phyloP scores from a whole-genome alignment of 257 asterid genomes.

The Rhazya stricta region DNA sequence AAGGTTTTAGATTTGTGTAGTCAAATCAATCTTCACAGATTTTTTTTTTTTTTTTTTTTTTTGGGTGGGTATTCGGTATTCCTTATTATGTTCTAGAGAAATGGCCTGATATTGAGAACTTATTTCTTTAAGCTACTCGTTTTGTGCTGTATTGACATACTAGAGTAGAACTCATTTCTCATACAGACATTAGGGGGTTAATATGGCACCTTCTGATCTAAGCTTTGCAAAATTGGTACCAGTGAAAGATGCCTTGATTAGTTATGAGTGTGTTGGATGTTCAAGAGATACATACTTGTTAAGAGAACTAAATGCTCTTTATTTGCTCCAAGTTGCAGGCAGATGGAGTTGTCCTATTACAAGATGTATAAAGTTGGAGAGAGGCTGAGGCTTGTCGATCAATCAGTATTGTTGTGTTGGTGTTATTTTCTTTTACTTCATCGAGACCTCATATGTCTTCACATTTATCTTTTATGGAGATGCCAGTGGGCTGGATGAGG shows the following conservation, averaged over 20 bases:
- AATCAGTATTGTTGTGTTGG: constrained; percentile 11
- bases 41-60: no score
- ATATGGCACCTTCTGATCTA: background rate
- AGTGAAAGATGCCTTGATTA: background rate
- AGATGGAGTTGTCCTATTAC: background rate
- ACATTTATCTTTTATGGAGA: constrained; percentile 1
- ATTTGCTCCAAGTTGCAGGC: constrained; percentile 13
- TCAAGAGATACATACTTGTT: background rate
- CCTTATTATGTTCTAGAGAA: no score
- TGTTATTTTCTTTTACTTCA: constrained; percentile 14
- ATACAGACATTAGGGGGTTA: background rate
- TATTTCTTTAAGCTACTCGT: background rate
- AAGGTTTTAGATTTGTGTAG: background rate
- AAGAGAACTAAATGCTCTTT: background rate
- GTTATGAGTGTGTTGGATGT: background rate
- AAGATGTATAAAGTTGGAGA: constrained; percentile 25
- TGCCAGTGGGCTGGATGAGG: constrained; percentile 13
- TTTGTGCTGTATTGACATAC: background rate
- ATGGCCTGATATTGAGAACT: background rate
- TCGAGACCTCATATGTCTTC: background rate
- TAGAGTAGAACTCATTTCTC: background rate
- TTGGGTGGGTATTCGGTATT: no score
- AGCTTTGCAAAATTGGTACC: background rate
- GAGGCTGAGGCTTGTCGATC: constrained; percentile 13
- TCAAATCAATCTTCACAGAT: no score